Percentiles rank a stretch among this genome's conserved stretches.
Conservation (phyloP, 2,329 filamentous ascomycete species). For the Juglanconis juglandina region DNA sequence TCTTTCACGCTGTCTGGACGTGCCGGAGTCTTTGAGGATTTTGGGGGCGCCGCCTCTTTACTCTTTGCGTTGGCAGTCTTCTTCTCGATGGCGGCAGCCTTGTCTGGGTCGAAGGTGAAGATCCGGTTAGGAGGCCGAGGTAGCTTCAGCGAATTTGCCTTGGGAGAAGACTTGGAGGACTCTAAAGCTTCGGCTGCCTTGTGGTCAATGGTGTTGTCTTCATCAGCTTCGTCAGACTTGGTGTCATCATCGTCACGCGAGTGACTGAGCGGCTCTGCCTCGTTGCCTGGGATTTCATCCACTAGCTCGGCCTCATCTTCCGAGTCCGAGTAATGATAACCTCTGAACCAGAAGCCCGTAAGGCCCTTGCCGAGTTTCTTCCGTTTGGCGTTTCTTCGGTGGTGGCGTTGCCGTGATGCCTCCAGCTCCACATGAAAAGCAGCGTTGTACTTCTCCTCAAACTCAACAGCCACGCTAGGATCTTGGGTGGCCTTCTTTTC, state of each 20-base stretch:
- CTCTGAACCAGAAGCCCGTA: slow-evolving; percentile 31
- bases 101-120: slow-evolving; percentile 37
- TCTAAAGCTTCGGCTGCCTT: not conserved
- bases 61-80: slow-evolving; percentile 7
- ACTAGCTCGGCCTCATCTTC: slow-evolving; percentile 3
- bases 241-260: not conserved
- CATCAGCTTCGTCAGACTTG: slow-evolving; percentile 8
- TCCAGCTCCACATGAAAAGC: slow-evolving; percentile 27
- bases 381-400: slow-evolving; percentile 43
- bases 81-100: slow-evolving; percentile 30
- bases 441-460: slow-evolving; percentile 35
- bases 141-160: not conserved
- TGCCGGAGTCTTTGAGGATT: not conserved
- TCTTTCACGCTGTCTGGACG: not conserved
- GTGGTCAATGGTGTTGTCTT: slow-evolving; percentile 10
- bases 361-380: slow-evolving; percentile 32
- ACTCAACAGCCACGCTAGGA: slow-evolving; percentile 30
- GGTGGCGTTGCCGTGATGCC: slow-evolving; percentile 35
- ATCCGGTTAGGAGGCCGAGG: not conserved
- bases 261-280: not conserved
- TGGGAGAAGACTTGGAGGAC: not conserved
- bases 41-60: not conserved
- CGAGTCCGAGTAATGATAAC: slow-evolving; percentile 2
- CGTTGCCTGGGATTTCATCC: not conserved
- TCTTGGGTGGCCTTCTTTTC: slow-evolving; percentile 35